Evolutionary conservation across 345 rosid species (phyloP).

Genomic region (Hibiscus mutabilis): DNA sequence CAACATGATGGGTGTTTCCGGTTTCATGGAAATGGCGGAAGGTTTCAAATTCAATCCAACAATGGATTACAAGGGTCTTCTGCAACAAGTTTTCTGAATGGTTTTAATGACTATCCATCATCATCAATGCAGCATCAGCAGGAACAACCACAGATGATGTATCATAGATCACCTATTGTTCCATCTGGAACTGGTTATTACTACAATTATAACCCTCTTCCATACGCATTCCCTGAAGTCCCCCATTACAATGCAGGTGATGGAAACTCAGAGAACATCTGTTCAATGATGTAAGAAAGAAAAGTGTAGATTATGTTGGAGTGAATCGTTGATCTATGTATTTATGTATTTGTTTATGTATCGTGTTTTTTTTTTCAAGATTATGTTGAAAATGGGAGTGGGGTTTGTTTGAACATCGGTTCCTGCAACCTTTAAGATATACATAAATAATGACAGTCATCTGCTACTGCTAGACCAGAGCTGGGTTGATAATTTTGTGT

Average conservation of each 20-base stretch:
- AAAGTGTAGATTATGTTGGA: too few species aligned
- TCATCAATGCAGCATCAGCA: background rate
- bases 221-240: constrained; percentile 30
- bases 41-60: constrained; percentile 26
- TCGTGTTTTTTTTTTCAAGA: too few species aligned
- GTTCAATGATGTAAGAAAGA: constrained; percentile 32
- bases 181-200: constrained; percentile 57
- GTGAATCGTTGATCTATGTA: too few species aligned
- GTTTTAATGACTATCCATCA: background rate
- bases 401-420: too few species aligned
- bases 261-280: constrained; percentile 22
- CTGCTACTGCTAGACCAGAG: too few species aligned
- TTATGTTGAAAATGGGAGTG: too few species aligned
- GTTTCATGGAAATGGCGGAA: constrained; percentile 30
- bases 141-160: constrained; percentile 57
- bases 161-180: constrained; percentile 45
- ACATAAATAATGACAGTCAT: too few species aligned
- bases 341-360: too few species aligned
- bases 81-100: too few species aligned
- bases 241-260: constrained; percentile 23
- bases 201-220: constrained; percentile 30
- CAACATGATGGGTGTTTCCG: constrained; percentile 48
- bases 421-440: too few species aligned
- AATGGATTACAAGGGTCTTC: constrained; percentile 9
- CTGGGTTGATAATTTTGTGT: too few species aligned